Conservation (phyloP, 176 grass and related monocot genomes). For the Pharus latifolius region DNA sequence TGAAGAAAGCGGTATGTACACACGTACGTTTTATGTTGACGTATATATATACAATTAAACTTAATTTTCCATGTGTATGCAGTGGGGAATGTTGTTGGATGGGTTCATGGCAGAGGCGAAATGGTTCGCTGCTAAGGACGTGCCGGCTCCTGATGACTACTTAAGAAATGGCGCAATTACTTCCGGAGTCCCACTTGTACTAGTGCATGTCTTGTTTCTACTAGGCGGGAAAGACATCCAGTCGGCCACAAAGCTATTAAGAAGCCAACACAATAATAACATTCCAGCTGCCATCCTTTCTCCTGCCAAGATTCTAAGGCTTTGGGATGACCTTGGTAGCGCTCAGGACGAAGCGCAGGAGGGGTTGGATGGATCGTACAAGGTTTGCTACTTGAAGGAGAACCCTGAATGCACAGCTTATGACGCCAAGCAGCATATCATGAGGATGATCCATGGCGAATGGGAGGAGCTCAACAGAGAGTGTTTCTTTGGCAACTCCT, state of each 20-base stretch:
- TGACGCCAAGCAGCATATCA: conserved; percentile 25
- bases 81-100: conserved; percentile 61
- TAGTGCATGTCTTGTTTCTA: conserved; percentile 10
- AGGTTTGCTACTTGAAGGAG: conserved; percentile 42
- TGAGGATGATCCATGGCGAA: conserved; percentile 20
- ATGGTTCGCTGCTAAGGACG: conserved; percentile 33
- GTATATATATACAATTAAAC: not conserved
- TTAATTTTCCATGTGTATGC: not conserved
- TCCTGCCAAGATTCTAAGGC: conserved; percentile 46
- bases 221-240: too few species aligned
- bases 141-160: conserved; percentile 32
- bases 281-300: conserved; percentile 11
- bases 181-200: conserved; percentile 14
- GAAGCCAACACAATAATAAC: too few species aligned
- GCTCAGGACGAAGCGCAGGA: conserved; percentile 62
- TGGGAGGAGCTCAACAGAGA: conserved; percentile 67
- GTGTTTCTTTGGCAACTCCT: conserved; percentile 18
- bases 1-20: conserved; percentile 33
- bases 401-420: not conserved
- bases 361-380: conserved; percentile 56
- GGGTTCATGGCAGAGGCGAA: conserved; percentile 46
- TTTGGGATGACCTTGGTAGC: conserved; percentile 63
- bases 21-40: not conserved
- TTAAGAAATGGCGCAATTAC: conserved; percentile 34
- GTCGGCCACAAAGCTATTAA: not conserved